Conservation (phyloP, 75 land plant species). For the Azolla pinnata region DNA sequence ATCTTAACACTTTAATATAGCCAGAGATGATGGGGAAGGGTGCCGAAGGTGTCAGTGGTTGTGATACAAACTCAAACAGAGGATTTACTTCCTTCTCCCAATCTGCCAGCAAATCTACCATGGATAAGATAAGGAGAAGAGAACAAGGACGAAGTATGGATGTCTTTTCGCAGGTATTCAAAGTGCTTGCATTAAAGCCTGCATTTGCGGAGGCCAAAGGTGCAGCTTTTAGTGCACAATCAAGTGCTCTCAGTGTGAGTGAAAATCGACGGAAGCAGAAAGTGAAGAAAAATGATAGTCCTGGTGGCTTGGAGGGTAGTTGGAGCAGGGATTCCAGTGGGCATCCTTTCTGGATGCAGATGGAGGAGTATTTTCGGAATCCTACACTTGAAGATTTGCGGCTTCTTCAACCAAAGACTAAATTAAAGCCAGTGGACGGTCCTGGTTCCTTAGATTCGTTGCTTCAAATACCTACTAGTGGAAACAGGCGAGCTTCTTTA, state of each 20-base stretch:
- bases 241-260: conserved; percentile 25
- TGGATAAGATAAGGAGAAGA: not conserved
- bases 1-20: not conserved
- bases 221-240: conserved; percentile 1
- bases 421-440: not conserved
- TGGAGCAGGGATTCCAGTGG: conserved; percentile 13
- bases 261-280: conserved; percentile 25
- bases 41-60: conserved; percentile 23
- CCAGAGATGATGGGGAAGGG: conserved; percentile 49
- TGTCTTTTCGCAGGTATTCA: conserved; percentile 51
- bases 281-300: conserved; percentile 38
- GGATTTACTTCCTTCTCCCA: not conserved
- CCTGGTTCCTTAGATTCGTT: conserved; percentile 12
- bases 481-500: not conserved
- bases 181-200: conserved; percentile 49
- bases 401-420: conserved; percentile 20
- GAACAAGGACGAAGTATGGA: conserved; percentile 24
- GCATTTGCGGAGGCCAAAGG: conserved; percentile 34
- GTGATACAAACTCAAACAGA: conserved; percentile 6
- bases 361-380: conserved; percentile 73
- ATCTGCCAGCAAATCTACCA: not conserved
- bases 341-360: conserved; percentile 50
- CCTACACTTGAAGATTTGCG: conserved; percentile 50
- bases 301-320: conserved; percentile 7
- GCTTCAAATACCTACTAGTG: conserved; percentile 12